Base-by-base conservation (phyloP, 2,329 filamentous ascomycete genomes). In the Penicillium sp. region DNA sequence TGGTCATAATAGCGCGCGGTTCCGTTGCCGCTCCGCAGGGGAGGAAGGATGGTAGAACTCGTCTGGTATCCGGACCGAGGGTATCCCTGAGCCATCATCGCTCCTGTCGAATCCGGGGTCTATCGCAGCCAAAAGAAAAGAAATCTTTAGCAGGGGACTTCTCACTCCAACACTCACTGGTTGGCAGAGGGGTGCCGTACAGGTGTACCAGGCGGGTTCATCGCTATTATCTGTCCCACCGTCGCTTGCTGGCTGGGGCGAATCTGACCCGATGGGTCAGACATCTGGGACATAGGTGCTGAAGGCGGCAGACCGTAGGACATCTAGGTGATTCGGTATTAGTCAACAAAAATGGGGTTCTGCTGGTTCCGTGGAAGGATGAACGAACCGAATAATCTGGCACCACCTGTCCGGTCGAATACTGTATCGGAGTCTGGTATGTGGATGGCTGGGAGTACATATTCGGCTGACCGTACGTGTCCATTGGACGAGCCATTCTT, bases 141-240 rank as follows among this genome's bases (percentile, higher is more conserved):
- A 51, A 54, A 55, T 60, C 53, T 56, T 66, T 63, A 65, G 61
- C 54, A 55, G 50, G 44, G 42, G 48, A 56, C 38, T 55, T 52
- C 46, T 52, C 42, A 20, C 43, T 44, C 49, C 34, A 49, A 42
- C 44, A 44, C 47, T 57, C 55, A 61, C 52, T 54, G 54, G 49
- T 50, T 57, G 44, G 55, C 47, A 50, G 52, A 55, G 52, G 55
- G 54, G 55, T 59, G 57, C 53, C 64, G 59, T 68, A 69, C 65
- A 63, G 66, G 66, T 49, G 66, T 68, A 39, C 63, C 62, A 50
- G 65, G 62, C 50, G 62, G 63, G 46, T 67, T 68, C 57, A 67
- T 64, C 50, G 64, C 60, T 49, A 64, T 64, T 38, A 69, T 38
- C 37, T 65, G 62, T 51, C 67, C 65, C 61, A 69, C 65, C 9